These are phyloP conservation scores for Turritis glabra DNA, from an alignment of 345 rosid genomes.

Conservation along the genomic window DNA sequence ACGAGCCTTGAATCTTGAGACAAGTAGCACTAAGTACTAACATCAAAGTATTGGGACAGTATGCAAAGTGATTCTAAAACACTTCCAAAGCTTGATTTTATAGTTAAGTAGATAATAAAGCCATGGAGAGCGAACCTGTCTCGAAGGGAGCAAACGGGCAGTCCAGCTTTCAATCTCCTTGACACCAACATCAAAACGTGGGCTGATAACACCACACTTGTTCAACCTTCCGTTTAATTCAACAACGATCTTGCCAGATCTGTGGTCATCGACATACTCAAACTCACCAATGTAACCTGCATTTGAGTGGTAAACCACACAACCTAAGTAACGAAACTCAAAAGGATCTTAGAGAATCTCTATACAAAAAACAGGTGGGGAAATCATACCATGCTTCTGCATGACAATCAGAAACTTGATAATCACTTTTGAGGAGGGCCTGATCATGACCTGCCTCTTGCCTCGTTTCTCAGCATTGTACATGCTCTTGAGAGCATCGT, in stretches of 20 bases:
- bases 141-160: constrained; percentile 56
- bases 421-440: constrained; percentile 40
- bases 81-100: not conserved
- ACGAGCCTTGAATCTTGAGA: not conserved
- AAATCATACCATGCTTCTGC: constrained; percentile 39
- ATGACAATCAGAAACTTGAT: constrained; percentile 43
- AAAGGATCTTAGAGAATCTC: not conserved
- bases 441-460: constrained; percentile 43
- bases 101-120: not conserved
- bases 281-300: constrained; percentile 54
- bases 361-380: not conserved
- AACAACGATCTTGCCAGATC: constrained; percentile 56
- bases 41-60: not conserved
- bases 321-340: not conserved
- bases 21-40: not conserved
- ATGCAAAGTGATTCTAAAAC: not conserved
- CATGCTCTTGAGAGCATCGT: constrained; percentile 45
- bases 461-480: constrained; percentile 42
- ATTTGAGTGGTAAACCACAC: not conserved
- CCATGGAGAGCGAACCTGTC: constrained; percentile 41
- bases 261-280: constrained; percentile 55
- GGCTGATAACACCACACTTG: constrained; percentile 60
- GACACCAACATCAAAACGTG: constrained; percentile 57
- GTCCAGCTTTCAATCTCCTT: constrained; percentile 62
- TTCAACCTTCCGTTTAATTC: constrained; percentile 55